phyloP scores from a whole-genome alignment of 352 stramenopile species.

The Plasmopara muralis region DNA sequence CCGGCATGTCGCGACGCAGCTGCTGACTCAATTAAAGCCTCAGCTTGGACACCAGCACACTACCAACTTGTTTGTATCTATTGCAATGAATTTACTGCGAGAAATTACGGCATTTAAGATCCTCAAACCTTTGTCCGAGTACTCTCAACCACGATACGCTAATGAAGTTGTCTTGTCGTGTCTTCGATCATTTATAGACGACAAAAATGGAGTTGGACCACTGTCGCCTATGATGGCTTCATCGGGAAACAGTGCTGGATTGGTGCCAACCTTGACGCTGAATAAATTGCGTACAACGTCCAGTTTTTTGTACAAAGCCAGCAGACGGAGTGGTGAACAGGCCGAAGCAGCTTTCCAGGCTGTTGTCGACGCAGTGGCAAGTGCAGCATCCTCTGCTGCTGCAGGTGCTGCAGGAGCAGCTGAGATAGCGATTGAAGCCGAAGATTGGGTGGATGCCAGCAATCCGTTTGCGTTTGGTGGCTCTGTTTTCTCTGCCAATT shows the following conservation, averaged over 20 bases:
- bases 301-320: constrained; percentile 66
- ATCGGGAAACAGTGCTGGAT: constrained; percentile 16
- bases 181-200: constrained; percentile 31
- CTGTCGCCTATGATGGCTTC: constrained; percentile 10
- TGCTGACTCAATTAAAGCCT: constrained; percentile 61
- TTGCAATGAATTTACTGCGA: constrained; percentile 57
- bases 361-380: constrained; percentile 53
- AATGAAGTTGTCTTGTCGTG: constrained; percentile 55
- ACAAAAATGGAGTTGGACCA: constrained; percentile 23
- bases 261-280: constrained; percentile 33
- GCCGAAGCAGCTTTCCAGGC: constrained; percentile 69
- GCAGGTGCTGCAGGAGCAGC: constrained; percentile 18
- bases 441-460: constrained; percentile 47
- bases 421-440: constrained; percentile 41
- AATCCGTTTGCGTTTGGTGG: constrained; percentile 28
- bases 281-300: constrained; percentile 55
- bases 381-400: constrained; percentile 35
- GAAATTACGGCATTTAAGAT: constrained; percentile 58
- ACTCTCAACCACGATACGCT: constrained; percentile 56
- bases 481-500: constrained; percentile 22
- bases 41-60: constrained; percentile 44
- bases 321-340: constrained; percentile 52
- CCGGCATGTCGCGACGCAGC: constrained; percentile 55
- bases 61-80: constrained; percentile 59
- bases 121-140: constrained; percentile 62